Base-by-base conservation (phyloP, 2,329 filamentous ascomycete genomes). In the Aspergillus sp. region DNA sequence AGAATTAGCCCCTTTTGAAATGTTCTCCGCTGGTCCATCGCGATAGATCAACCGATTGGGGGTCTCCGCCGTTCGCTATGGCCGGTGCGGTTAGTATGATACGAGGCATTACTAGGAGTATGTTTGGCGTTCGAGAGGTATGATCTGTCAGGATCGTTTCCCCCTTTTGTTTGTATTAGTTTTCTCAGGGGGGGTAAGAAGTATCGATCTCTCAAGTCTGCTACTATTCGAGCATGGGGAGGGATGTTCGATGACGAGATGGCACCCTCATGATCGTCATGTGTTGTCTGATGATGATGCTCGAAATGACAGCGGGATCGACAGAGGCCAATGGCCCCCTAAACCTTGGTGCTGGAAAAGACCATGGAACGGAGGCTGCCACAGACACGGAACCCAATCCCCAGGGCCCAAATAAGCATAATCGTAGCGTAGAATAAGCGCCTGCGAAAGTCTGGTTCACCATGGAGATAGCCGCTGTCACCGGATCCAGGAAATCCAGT, bases 331-430 rank as follows among this genome's bases (percentile, higher is more conserved):
- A 38, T n/a, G 16, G 16, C 35, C 35, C 11, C 35, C 35, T 17
- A 46, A 43, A 47, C 36, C 35, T 38, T 38, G 35, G 16, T 14
- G 35, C 14, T 17, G 14, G 35, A 9, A 47, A 43, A 35, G 49
- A 43, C 51, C 51, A 53, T 56, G 54, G 54, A 45, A 51, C 41
- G 10, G 41, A 42, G 19, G 20, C 41, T 49, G 20, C 17, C 41
- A 35, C 22, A 48, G 22, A 43, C 49, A 36, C 40, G 52, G 54
- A 52, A 49, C 52, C 48, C 48, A 19, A 44, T 40, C 38, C 48
- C 47, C 51, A 60, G 53, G 52, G 24, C 45, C 43, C 41, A 56
- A 58, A 63, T 62, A 63, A 63, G 58, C 58, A 61, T 63, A 63
- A 62, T 53, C 45, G 54, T 58, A 61, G 57, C 58, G 59, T 56